phyloP scores from a whole-genome alignment of 202 grass and related monocot genomes.

The Hordeum pubiflorum region DNA sequence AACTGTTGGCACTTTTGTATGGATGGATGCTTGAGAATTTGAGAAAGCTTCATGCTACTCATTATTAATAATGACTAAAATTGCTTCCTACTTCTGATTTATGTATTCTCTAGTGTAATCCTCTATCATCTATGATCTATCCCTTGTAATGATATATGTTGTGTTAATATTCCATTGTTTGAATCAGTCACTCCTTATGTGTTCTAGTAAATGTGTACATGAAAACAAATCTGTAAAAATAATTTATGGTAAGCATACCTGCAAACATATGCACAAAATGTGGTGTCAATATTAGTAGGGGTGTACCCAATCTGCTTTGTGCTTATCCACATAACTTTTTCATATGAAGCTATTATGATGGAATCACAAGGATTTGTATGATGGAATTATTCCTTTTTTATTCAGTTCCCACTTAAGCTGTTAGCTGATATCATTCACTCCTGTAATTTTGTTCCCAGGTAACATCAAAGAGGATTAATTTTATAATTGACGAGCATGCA shows the following conservation, averaged over 20 bases:
- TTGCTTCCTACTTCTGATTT: slow-evolving; percentile 2
- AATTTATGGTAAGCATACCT: neutral
- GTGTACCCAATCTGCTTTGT: neutral
- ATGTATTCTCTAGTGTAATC: neutral
- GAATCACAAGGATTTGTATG: slow-evolving; percentile 1
- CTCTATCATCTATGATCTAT: slow-evolving; percentile 6
- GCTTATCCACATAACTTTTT: neutral
- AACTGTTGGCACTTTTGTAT: slow-evolving; percentile 11
- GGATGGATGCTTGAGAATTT: slow-evolving; percentile 4
- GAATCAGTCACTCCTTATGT: neutral
- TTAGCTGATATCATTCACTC: slow-evolving; percentile 20
- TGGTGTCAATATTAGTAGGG: neutral
- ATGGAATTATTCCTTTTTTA: neutral
- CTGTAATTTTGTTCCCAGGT: slow-evolving; percentile 50
- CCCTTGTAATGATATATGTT: neutral
- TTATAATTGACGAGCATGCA: slow-evolving; percentile 63
- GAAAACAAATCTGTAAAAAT: neutral
- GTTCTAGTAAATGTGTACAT: neutral
- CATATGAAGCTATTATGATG: neutral
- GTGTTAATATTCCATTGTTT: neutral
- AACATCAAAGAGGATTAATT: slow-evolving; percentile 97
- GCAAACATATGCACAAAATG: neutral
- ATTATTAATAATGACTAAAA: neutral
- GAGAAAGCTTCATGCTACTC: neutral
- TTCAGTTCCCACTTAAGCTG: slow-evolving; percentile 9